Percentiles rank a stretch among this genome's conserved stretches.
phyloP scores from a whole-genome alignment of 2,329 filamentous ascomycete species.

The Sarocladium oryzae region DNA sequence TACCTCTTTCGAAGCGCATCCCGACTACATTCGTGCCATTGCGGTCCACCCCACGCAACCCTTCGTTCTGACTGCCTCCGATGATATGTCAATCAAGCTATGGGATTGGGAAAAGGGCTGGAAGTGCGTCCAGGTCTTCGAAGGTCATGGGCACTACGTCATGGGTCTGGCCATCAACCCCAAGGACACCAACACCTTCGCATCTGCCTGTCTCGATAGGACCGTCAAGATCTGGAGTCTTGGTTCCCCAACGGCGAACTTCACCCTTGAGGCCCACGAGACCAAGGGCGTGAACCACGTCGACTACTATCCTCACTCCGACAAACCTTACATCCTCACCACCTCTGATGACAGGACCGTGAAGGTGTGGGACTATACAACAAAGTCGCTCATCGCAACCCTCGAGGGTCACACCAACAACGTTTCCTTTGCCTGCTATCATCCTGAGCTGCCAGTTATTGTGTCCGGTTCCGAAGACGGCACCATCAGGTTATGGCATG shows the following conservation, averaged over 20 bases:
- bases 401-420: slow-evolving; percentile 97
- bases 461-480: slow-evolving; percentile 97
- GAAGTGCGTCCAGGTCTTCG: slow-evolving; percentile 96
- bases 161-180: slow-evolving; percentile 97
- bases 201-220: slow-evolving; percentile 89
- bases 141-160: slow-evolving; percentile 93
- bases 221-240: slow-evolving; percentile 98
- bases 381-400: slow-evolving; percentile 92
- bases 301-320: slow-evolving; percentile 74
- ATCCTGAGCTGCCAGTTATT: slow-evolving; percentile 93
- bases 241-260: slow-evolving; percentile 89
- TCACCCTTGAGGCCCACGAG: slow-evolving; percentile 94
- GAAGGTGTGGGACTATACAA: slow-evolving; percentile 99
- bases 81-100: slow-evolving; percentile 98
- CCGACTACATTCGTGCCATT: slow-evolving; percentile 96
- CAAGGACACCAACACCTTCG: slow-evolving; percentile 89
- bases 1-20: slow-evolving; percentile 92
- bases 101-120: slow-evolving; percentile 99
- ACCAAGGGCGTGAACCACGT: slow-evolving; percentile 97
- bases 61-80: slow-evolving; percentile 90
- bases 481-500: slow-evolving; percentile 97
- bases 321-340: slow-evolving; percentile 84
- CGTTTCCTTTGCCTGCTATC: slow-evolving; percentile 96
- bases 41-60: slow-evolving; percentile 92
- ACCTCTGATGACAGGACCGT: slow-evolving; percentile 95